Evolutionary conservation across 2,329 filamentous ascomycete genomes (phyloP).

Genomic region (Trichoderma sp.): DNA sequence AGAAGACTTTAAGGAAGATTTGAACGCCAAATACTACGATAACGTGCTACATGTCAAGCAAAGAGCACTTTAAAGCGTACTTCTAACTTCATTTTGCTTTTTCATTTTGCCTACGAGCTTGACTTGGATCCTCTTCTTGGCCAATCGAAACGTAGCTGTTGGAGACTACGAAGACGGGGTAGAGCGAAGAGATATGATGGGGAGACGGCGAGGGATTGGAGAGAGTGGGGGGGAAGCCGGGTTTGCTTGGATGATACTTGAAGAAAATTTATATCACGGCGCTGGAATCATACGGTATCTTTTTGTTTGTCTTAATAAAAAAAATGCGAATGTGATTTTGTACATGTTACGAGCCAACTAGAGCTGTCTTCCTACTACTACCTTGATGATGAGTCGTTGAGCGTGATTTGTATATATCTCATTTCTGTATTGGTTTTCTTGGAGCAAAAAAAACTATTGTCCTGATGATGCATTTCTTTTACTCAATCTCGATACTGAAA

Average conservation of each 20-base stretch:
- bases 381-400: neutral
- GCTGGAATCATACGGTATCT: slow-evolving; percentile 16
- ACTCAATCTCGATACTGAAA: neutral
- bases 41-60: neutral
- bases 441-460: neutral
- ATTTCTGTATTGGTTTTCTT: neutral
- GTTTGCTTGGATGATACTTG: slow-evolving; percentile 3
- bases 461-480: neutral
- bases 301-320: neutral
- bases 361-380: neutral
- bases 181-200: neutral
- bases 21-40: neutral
- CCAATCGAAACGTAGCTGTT: neutral
- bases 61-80: neutral
- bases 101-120: neutral
- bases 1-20: no score
- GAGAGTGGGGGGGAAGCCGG: neutral
- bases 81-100: neutral
- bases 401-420: slow-evolving; percentile 14
- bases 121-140: neutral
- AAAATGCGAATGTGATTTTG: slow-evolving; percentile 11
- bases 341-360: neutral
- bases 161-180: neutral
- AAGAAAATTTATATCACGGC: slow-evolving; percentile 11
- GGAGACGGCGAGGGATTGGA: neutral